phyloP scores from a whole-genome alignment of 371 early-diverging fungal species.

The Blakeslea trispora region DNA sequence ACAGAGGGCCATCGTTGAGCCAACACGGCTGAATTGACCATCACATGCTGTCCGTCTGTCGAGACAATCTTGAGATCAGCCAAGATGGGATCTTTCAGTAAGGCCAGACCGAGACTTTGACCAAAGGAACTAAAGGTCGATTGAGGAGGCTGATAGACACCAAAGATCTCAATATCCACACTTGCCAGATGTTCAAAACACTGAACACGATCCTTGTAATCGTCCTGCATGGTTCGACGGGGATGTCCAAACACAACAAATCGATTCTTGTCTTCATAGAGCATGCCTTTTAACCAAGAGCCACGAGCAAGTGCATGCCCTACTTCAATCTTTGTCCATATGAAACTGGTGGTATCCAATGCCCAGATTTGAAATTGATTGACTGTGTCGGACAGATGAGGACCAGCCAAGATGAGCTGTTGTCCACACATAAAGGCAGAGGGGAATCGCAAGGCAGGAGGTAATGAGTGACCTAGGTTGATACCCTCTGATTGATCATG shows the following conservation, averaged over 20 bases:
- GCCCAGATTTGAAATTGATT: constrained; percentile 76
- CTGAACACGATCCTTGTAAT: constrained; percentile 71
- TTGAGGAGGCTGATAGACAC: constrained; percentile 52
- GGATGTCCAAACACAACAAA: constrained; percentile 77
- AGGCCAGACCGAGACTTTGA: constrained; percentile 57
- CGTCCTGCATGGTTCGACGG: constrained; percentile 57
- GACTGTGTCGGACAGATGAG: constrained; percentile 57
- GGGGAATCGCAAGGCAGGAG: constrained; percentile 78
- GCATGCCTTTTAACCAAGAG: constrained; percentile 71
- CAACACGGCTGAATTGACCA: constrained; percentile 64
- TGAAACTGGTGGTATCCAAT: constrained; percentile 56
- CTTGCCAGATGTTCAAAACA: constrained; percentile 61
- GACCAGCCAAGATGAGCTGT: constrained; percentile 69
- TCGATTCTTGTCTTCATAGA: constrained; percentile 57
- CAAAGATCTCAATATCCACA: constrained; percentile 68
- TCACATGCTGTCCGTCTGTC: constrained; percentile 52
- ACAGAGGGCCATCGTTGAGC: constrained; percentile 68
- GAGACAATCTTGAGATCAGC: constrained; percentile 60
- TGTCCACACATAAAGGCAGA: constrained; percentile 65
- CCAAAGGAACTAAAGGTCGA: constrained; percentile 34
- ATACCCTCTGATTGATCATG: constrained; percentile 61
- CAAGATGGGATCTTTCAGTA: constrained; percentile 56
- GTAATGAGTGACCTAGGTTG: constrained; percentile 44
- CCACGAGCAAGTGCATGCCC: constrained; percentile 64
- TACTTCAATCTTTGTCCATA: constrained; percentile 70